A percentile compares a stretch with the other conserved stretches of the same genome.
phyloP scores from a whole-genome alignment of 805 yeast species.

The Starmerella floris region DNA sequence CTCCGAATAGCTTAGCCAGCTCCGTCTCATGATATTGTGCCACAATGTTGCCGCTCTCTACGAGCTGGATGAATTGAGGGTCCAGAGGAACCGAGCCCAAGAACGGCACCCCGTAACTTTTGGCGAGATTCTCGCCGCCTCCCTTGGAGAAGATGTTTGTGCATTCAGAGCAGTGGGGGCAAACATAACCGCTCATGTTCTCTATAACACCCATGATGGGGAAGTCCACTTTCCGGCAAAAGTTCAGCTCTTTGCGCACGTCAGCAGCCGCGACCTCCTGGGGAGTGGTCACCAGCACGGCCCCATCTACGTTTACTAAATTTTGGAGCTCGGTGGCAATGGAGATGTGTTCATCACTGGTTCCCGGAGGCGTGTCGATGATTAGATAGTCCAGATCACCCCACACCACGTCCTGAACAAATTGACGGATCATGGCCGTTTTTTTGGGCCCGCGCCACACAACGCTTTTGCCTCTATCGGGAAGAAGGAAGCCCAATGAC shows the following conservation, averaged over 20 bases:
- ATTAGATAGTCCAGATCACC: slow-evolving; percentile 61
- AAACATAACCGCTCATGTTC: slow-evolving; percentile 92
- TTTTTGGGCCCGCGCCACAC: slow-evolving; percentile 99
- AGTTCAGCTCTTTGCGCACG: slow-evolving; percentile 85
- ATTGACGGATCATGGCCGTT: slow-evolving; percentile 94
- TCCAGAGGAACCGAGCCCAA: slow-evolving; percentile 88
- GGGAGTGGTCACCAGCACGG: slow-evolving; percentile 91
- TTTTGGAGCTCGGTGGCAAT: slow-evolving; percentile 75
- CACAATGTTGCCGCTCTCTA: slow-evolving; percentile 48
- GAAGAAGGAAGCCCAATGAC: slow-evolving; percentile 78
- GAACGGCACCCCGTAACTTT: slow-evolving; percentile 46
- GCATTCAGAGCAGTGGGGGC: slow-evolving; percentile 80
- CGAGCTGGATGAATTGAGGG: slow-evolving; percentile 74
- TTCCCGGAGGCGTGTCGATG: slow-evolving; percentile 98
- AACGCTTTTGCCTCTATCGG: slow-evolving; percentile 75
- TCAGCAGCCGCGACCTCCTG: slow-evolving; percentile 88
- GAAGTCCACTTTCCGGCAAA: slow-evolving; percentile 75
- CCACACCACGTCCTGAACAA: slow-evolving; percentile 84
- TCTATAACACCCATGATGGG: slow-evolving; percentile 76
- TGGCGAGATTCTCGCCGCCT: slow-evolving; percentile 71
- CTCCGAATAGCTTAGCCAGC: slow-evolving; percentile 34
- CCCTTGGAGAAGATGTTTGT: slow-evolving; percentile 88
- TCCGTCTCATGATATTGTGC: slow-evolving; percentile 25
- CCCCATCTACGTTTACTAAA: slow-evolving; percentile 62
- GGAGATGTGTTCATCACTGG: slow-evolving; percentile 95